Conservation (phyloP, 1,284 basidiomycete species). For the Pyrrhoderma noxium region DNA sequence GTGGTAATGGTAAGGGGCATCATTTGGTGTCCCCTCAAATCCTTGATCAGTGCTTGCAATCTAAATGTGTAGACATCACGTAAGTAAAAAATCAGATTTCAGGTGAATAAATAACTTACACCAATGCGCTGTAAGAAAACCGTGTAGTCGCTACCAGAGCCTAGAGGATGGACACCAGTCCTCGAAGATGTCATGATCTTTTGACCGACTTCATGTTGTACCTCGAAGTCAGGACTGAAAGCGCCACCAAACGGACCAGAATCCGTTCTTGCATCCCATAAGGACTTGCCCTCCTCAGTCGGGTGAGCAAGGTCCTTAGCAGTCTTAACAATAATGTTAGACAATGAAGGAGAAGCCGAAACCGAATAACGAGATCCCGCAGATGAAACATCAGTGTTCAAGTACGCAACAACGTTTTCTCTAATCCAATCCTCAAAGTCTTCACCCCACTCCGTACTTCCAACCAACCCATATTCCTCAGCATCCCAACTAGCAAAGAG, state of each 20-base stretch:
- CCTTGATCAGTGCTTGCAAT: slow-evolving; percentile 32
- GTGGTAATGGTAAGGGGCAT: slow-evolving; percentile 75
- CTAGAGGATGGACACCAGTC: slow-evolving; percentile 34
- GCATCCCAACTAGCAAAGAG: slow-evolving; percentile 91
- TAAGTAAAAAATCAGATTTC: slow-evolving; percentile 32
- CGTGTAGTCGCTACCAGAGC: slow-evolving; percentile 70
- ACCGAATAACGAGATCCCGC: slow-evolving; percentile 57
- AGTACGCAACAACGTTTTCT: slow-evolving; percentile 76
- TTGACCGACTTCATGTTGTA: slow-evolving; percentile 23
- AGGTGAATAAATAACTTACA: slow-evolving; percentile 36
- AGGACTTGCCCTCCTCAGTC: slow-evolving; percentile 35
- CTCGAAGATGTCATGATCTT: slow-evolving; percentile 20
- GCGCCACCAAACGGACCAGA: slow-evolving; percentile 42
- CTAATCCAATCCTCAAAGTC: slow-evolving; percentile 81
- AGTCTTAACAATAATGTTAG: slow-evolving; percentile 60
- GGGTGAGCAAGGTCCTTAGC: slow-evolving; percentile 69
- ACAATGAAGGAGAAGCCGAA: slow-evolving; percentile 67
- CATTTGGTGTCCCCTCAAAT: slow-evolving; percentile 34
- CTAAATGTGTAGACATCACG: slow-evolving; percentile 27
- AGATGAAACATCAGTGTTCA: slow-evolving; percentile 75
- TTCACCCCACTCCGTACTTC: slow-evolving; percentile 85
- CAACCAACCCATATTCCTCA: slow-evolving; percentile 89
- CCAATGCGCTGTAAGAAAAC: slow-evolving; percentile 68
- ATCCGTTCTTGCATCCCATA: slow-evolving; percentile 63
- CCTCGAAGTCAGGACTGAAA: slow-evolving; percentile 27